Percentiles rank a stretch among this genome's conserved stretches.
phyloP scores from a whole-genome alignment of 2,329 filamentous ascomycete species.

The Curvularia lunata region DNA sequence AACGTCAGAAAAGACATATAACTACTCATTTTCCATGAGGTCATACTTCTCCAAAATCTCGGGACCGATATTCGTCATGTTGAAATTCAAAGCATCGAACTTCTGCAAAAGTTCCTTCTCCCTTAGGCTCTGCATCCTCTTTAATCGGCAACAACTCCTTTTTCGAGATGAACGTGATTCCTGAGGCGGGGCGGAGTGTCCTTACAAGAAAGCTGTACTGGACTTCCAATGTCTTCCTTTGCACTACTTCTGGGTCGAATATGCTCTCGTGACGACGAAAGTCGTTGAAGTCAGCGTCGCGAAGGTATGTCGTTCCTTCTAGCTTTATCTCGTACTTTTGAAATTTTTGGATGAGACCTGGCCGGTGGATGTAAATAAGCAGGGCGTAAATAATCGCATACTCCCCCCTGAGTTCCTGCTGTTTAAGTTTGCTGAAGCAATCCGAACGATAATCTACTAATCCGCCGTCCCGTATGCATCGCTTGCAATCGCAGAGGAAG shows the following conservation, averaged over 20 bases:
- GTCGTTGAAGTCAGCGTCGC: conserved; percentile 7
- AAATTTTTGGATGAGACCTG: conserved; percentile 17
- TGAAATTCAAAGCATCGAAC: conserved; percentile 21
- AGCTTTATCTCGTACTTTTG: conserved; percentile 15
- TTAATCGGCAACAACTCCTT: conserved; percentile 17
- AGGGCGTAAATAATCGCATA: conserved; percentile 20
- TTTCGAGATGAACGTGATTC: conserved; percentile 7
- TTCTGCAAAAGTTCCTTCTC: conserved; percentile 14
- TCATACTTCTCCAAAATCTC: conserved; percentile 18
- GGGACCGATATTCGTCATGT: conserved; percentile 18
- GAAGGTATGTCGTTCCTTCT: conserved; percentile 12
- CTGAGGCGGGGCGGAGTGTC: conserved; percentile 9
- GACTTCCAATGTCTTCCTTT: conserved; percentile 6
- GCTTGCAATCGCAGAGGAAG: conserved; percentile 15
- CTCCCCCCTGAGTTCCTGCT: conserved; percentile 16
- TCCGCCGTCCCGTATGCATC: conserved; percentile 14
- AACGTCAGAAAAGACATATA: conserved; percentile 3
- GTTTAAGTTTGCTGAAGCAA: conserved; percentile 11
- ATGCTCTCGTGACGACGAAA: conserved; percentile 6
- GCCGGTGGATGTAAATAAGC: conserved; percentile 17
- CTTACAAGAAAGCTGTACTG: conserved; percentile 19
- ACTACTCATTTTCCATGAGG: background rate
- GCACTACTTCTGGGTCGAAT: background rate
- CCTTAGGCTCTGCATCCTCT: conserved; percentile 14
- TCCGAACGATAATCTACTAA: conserved; percentile 11